Evolutionary conservation across 1,139 yeast species (phyloP).

Genomic region (Yamadazyma oceani): DNA sequence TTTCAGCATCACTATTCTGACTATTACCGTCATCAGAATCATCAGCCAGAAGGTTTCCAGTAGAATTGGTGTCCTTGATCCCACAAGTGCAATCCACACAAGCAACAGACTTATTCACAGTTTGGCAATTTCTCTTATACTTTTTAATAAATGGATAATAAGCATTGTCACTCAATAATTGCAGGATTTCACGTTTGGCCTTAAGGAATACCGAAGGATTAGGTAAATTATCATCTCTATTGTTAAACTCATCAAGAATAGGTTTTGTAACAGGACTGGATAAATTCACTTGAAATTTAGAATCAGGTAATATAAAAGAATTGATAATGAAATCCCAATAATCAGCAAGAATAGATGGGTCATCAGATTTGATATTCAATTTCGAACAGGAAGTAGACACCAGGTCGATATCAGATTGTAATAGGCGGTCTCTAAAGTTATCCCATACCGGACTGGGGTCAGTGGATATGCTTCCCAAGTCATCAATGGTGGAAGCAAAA

Average conservation of each 20-base stretch:
- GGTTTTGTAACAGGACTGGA: constrained; percentile 34
- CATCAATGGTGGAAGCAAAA: constrained; percentile 36
- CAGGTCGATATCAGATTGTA: constrained; percentile 22
- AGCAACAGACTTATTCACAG: constrained; percentile 3
- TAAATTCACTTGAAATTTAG: constrained; percentile 48
- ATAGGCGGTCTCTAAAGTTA: constrained; percentile 22
- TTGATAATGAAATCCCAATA: constrained; percentile 32
- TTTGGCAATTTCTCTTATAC: constrained; percentile 4
- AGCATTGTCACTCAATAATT: constrained; percentile 46
- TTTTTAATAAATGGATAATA: constrained; percentile 22
- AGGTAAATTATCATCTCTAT: constrained; percentile 23
- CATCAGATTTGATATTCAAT: constrained; percentile 4
- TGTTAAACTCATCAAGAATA: constrained; percentile 23
- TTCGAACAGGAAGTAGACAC: constrained; percentile 4
- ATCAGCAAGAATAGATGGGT: constrained; percentile 5
- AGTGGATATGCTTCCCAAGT: constrained; percentile 17
- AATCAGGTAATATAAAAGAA: constrained; percentile 30
- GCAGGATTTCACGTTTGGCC: constrained; percentile 46
- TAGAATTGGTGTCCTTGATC: not conserved
- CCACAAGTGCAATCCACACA: constrained; percentile 14
- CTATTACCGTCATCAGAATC: no score
- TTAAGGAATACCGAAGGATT: constrained; percentile 38
- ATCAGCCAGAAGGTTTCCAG: no score
- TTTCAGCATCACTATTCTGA: no score
- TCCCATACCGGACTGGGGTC: constrained; percentile 28